Percentiles rank a stretch among this genome's conserved stretches.
Evolutionary conservation across 306 rosid species (phyloP).

Genomic region (Rosa persica): DNA sequence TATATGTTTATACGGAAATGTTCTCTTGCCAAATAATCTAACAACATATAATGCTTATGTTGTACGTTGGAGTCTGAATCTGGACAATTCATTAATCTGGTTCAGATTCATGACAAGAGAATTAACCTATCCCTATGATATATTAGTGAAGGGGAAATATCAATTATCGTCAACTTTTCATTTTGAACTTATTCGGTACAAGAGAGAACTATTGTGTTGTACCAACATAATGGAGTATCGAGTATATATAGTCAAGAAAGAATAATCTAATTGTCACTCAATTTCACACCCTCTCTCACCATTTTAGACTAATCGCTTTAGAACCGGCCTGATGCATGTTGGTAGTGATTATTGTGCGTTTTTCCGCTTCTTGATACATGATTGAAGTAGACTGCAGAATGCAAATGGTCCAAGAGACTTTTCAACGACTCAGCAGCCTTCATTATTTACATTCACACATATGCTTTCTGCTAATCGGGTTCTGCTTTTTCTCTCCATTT

Average conservation of each 20-base stretch:
- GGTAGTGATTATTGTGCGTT: background rate
- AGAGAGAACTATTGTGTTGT: background rate
- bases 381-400: constrained; percentile 5
- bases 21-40: background rate
- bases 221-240: background rate
- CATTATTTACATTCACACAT: background rate
- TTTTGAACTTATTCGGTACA: background rate
- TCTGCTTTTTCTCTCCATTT: background rate
- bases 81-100: too few species aligned
- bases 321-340: background rate
- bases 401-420: background rate
- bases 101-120: background rate
- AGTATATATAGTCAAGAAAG: too few species aligned
- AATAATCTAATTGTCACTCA: background rate
- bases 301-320: background rate
- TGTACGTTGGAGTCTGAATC: background rate
- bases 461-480: background rate
- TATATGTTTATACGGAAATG: background rate
- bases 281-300: background rate
- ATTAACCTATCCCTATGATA: too few species aligned
- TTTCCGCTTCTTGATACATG: background rate
- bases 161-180: background rate
- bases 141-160: too few species aligned
- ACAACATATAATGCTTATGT: background rate
- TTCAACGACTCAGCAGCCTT: constrained; percentile 11